These are phyloP conservation scores for Ceriops tagal DNA, from an alignment of 345 rosid species.

Conservation along the genomic window DNA sequence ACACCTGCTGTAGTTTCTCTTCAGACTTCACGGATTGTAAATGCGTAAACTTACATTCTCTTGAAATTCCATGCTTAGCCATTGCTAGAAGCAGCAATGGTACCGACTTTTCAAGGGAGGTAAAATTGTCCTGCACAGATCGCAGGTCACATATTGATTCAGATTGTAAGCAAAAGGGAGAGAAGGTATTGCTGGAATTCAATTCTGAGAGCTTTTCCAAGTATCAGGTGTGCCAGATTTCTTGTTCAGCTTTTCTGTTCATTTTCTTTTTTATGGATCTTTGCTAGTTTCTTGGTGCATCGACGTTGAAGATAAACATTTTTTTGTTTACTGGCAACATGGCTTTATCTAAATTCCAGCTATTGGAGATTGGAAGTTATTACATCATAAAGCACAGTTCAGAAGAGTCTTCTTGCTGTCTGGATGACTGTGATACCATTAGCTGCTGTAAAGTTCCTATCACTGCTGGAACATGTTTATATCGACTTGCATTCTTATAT, in stretches of 20 bases:
- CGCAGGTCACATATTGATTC: conserved; percentile 25
- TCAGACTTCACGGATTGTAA: conserved; percentile 10
- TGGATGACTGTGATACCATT: conserved; percentile 30
- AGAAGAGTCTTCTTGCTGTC: conserved; percentile 45
- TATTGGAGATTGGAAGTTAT: conserved; percentile 66
- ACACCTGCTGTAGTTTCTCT: conserved; percentile 10
- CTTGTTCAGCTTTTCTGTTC: neutral
- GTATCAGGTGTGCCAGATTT: conserved; percentile 43
- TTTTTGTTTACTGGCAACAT: neutral
- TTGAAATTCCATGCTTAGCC: conserved; percentile 52
- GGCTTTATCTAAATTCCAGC: conserved; percentile 41
- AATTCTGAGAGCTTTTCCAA: conserved; percentile 29
- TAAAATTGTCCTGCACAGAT: conserved; percentile 37
- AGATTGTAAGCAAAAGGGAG: conserved; percentile 28
- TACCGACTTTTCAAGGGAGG: conserved; percentile 27
- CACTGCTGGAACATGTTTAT: conserved; percentile 37
- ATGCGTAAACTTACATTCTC: conserved; percentile 21
- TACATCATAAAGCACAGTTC: conserved; percentile 53
- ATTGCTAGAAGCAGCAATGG: conserved; percentile 38
- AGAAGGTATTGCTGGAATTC: conserved; percentile 65
- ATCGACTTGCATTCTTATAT: conserved; percentile 54
- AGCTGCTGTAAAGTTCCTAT: conserved; percentile 37
- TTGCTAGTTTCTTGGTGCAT: neutral
- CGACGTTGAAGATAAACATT: neutral
- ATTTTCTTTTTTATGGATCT: neutral